These are phyloP conservation scores for Pichia sp. DNA, from an alignment of 1,139 yeast species.

Conservation along the genomic window DNA sequence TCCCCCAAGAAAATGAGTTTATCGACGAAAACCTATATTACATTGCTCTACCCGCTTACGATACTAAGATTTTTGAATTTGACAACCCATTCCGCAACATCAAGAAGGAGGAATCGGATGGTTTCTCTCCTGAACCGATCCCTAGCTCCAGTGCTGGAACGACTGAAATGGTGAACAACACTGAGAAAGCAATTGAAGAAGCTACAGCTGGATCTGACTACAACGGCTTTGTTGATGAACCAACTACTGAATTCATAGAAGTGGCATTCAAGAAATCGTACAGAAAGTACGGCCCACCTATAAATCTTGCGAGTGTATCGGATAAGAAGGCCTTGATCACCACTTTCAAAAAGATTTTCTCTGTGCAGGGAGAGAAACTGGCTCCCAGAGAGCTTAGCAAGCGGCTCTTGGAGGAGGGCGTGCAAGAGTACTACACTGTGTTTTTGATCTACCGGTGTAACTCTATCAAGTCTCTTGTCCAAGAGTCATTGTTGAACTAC, in stretches of 20 bases:
- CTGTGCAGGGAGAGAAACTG: not conserved
- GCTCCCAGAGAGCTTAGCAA: conserved; percentile 20
- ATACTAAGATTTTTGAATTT: conserved; percentile 21
- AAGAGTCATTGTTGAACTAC: conserved; percentile 25
- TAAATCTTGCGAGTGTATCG: conserved; percentile 17
- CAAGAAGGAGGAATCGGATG: not conserved
- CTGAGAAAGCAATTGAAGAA: not conserved
- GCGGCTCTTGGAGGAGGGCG: conserved; percentile 19
- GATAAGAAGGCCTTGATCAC: conserved; percentile 19
- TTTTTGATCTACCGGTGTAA: conserved; percentile 27
- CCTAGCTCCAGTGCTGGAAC: not conserved
- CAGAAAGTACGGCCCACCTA: conserved; percentile 21
- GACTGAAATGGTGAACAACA: not conserved
- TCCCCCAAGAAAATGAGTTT: conserved; percentile 27
- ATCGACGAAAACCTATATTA: conserved; percentile 26
- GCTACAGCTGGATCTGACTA: not conserved
- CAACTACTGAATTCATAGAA: conserved; percentile 26
- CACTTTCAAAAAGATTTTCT: not conserved
- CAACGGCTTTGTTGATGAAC: conserved; percentile 26
- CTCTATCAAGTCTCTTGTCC: conserved; percentile 18
- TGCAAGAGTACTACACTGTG: conserved; percentile 26
- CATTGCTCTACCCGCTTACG: conserved; percentile 20
- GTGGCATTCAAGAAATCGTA: conserved; percentile 18
- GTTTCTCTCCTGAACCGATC: not conserved
- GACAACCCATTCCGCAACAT: conserved; percentile 12